phyloP scores from a whole-genome alignment of 108 stramenopile genomes.

The Asterionellopsis glacialis region DNA sequence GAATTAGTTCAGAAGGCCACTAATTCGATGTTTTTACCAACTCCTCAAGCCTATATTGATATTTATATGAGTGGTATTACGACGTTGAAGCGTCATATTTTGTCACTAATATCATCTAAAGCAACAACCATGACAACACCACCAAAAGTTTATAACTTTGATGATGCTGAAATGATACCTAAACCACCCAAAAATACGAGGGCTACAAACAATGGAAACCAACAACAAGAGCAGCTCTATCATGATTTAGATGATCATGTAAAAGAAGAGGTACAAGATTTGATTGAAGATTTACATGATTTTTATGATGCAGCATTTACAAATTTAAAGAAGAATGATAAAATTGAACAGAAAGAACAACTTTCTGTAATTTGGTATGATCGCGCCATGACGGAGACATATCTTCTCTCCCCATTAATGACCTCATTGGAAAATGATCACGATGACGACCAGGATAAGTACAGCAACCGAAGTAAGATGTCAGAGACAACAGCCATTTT shows the following conservation, averaged over 20 bases:
- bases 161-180: slow-evolving; percentile 20
- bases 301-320: slow-evolving; percentile 66
- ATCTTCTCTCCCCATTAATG: slow-evolving; percentile 42
- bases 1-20: slow-evolving; percentile 52
- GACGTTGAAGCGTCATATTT: slow-evolving; percentile 33
- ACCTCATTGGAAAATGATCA: slow-evolving; percentile 12
- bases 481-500: slow-evolving; percentile 18
- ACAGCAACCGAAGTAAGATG: neutral
- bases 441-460: slow-evolving; percentile 1
- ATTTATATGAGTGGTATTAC: slow-evolving; percentile 28
- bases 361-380: slow-evolving; percentile 37
- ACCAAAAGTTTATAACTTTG: slow-evolving; percentile 23
- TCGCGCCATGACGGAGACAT: slow-evolving; percentile 48
- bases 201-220: too few relatives aligned
- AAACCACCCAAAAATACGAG: too few relatives aligned
- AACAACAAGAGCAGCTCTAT: too few relatives aligned
- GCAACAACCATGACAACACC: neutral
- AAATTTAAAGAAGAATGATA: slow-evolving; percentile 43
- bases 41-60: slow-evolving; percentile 12
- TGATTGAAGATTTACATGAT: slow-evolving; percentile 70
- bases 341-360: slow-evolving; percentile 50
- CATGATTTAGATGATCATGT: too few relatives aligned
- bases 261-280: slow-evolving; percentile 67
- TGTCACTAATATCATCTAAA: slow-evolving; percentile 13
- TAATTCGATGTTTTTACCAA: slow-evolving; percentile 58